Conservation (phyloP, 1,284 basidiomycete species). For the Vanrija sp. region DNA sequence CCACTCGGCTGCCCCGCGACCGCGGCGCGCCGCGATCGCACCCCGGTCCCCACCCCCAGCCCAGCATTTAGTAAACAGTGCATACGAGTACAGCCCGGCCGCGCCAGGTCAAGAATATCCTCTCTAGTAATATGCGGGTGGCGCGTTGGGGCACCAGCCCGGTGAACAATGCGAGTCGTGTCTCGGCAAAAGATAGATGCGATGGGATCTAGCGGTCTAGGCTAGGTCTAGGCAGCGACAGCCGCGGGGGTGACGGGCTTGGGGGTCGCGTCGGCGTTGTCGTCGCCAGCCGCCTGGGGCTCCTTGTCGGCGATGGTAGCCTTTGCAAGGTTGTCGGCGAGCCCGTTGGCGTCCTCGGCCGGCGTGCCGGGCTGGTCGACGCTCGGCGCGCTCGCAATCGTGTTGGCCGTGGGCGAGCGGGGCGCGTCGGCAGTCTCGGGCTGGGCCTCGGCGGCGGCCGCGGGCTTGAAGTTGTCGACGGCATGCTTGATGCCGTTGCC, state of each 20-base stretch:
- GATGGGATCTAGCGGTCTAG: no score
- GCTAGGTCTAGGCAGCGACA: background rate
- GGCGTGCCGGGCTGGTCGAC: background rate
- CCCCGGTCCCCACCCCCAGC: no score
- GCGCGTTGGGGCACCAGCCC: no score
- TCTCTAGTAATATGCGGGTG: no score
- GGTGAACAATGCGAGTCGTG: no score
- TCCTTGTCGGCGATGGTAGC: background rate
- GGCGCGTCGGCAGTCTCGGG: background rate
- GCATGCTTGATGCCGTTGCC: conserved; percentile 47
- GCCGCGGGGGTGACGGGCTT: background rate
- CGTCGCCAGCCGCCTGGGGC: background rate
- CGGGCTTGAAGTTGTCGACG: conserved; percentile 24
- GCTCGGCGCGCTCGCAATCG: background rate
- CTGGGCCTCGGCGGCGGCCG: background rate
- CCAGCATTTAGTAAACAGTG: no score
- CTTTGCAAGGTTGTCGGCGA: background rate
- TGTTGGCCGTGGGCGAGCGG: background rate
- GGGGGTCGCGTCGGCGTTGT: background rate
- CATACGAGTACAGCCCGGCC: no score
- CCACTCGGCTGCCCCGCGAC: no score
- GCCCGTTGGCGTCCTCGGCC: background rate
- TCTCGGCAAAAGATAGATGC: no score
- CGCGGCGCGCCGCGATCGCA: no score
- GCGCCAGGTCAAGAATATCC: no score